Evolutionary conservation across 2,329 filamentous ascomycete species (phyloP).

Genomic region (Mollisia scopiformis): DNA sequence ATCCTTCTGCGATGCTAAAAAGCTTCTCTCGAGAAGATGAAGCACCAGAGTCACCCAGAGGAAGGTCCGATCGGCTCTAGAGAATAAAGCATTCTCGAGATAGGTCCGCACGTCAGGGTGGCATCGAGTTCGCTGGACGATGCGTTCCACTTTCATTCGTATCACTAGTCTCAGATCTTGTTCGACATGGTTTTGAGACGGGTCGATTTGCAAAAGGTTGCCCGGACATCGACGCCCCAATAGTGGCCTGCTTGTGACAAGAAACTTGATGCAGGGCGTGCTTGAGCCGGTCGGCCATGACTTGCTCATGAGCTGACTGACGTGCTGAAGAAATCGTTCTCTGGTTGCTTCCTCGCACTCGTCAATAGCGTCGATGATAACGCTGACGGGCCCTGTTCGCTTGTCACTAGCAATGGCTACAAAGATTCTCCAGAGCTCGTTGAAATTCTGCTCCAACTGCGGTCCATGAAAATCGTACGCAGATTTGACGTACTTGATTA

Average conservation of each 20-base stretch:
- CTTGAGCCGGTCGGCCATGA: slow-evolving; percentile 14
- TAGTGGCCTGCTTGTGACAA: slow-evolving; percentile 32
- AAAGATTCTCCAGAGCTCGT: slow-evolving; percentile 41
- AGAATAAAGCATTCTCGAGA: slow-evolving; percentile 35
- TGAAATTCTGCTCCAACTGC: slow-evolving; percentile 39
- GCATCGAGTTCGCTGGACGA: slow-evolving; percentile 34
- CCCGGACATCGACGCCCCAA: slow-evolving; percentile 20
- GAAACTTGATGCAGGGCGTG: slow-evolving; percentile 37
- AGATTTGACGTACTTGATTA: slow-evolving; percentile 38
- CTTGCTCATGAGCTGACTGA: slow-evolving; percentile 26
- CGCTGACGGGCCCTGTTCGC: slow-evolving; percentile 31
- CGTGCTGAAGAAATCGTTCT: slow-evolving; percentile 31
- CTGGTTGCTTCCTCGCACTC: slow-evolving; percentile 39
- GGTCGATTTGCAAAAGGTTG: slow-evolving; percentile 32
- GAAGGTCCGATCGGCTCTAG: slow-evolving; percentile 41
- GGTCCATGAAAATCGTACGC: slow-evolving; percentile 37
- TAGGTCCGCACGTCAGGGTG: slow-evolving; percentile 30
- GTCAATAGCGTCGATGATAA: slow-evolving; percentile 44
- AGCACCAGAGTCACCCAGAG: slow-evolving; percentile 44
- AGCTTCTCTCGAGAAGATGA: slow-evolving; percentile 35
- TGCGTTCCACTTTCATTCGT: slow-evolving; percentile 35
- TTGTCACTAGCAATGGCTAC: slow-evolving; percentile 36
- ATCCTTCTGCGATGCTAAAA: slow-evolving; percentile 30
- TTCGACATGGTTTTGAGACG: slow-evolving; percentile 23
- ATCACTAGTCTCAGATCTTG: slow-evolving; percentile 40